phyloP scores from a whole-genome alignment of 176 grass and related monocot genomes.

The Aegilops umbellulata region DNA sequence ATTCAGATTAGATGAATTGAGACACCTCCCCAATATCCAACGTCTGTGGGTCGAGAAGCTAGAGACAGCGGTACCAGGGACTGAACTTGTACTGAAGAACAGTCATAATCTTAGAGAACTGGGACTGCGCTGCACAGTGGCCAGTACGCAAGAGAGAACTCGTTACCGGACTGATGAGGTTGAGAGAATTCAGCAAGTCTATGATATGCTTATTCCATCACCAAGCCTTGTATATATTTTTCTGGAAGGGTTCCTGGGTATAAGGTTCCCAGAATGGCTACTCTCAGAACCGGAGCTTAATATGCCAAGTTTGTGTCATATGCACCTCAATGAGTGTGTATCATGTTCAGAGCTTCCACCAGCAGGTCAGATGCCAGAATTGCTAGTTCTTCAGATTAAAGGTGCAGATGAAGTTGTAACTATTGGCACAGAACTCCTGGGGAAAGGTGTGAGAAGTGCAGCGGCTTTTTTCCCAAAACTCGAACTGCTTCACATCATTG shows the following conservation, averaged over 20 bases:
- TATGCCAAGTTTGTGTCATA: conserved; percentile 7
- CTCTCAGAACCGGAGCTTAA: not conserved
- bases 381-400: conserved; percentile 5
- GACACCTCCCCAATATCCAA: conserved; percentile 7
- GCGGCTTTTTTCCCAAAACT: not conserved
- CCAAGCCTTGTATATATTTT: not conserved
- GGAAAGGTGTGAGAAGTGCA: not conserved
- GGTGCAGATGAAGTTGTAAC: not conserved
- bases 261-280: conserved; percentile 1
- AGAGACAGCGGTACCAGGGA: not conserved
- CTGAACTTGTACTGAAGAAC: not conserved
- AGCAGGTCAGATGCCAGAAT: conserved; percentile 4
- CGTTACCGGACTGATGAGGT: not conserved
- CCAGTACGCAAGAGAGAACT: not conserved
- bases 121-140: not conserved
- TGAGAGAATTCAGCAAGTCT: not conserved
- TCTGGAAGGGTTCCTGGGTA: not conserved
- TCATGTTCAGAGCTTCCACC: conserved; percentile 22
- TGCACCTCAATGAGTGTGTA: conserved; percentile 1
- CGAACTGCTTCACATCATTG: not conserved
- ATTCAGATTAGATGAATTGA: conserved; percentile 38
- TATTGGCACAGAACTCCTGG: not conserved
- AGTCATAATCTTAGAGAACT: not conserved
- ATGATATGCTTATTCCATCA: conserved; percentile 2
- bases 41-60: conserved; percentile 9